Percentiles rank a stretch among this genome's conserved stretches.
phyloP scores from a whole-genome alignment of 2,329 filamentous ascomycete species.

The Clarireedia sp. region DNA sequence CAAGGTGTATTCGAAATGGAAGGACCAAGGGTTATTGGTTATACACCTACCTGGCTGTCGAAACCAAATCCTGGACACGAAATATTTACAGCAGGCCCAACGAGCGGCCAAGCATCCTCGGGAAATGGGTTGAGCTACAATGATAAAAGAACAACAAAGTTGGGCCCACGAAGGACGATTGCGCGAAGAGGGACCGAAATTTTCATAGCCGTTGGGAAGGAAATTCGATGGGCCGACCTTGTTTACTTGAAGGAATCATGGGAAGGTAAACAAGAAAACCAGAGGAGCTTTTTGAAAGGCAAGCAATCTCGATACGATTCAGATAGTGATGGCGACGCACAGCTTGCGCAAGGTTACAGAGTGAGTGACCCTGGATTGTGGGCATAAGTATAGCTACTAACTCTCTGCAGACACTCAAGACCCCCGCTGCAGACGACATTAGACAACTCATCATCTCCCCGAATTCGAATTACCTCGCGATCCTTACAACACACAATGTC shows the following conservation, averaged over 20 bases:
- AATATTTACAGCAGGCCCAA: slow-evolving; percentile 55
- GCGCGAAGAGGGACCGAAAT: slow-evolving; percentile 78
- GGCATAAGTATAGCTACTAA: slow-evolving; percentile 17
- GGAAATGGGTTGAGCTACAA: slow-evolving; percentile 16
- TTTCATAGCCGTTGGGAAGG: slow-evolving; percentile 80
- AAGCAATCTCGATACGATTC: slow-evolving; percentile 12
- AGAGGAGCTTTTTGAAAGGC: slow-evolving; percentile 14
- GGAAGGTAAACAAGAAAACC: slow-evolving; percentile 32
- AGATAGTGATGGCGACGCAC: slow-evolving; percentile 24
- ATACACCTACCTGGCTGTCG: slow-evolving; percentile 81
- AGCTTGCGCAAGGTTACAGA: slow-evolving; percentile 38
- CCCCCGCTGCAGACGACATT: slow-evolving; percentile 73
- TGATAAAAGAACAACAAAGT: slow-evolving; percentile 35
- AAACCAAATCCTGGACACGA: slow-evolving; percentile 68
- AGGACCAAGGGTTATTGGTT: slow-evolving; percentile 67
- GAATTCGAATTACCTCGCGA: slow-evolving; percentile 70
- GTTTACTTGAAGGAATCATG: slow-evolving; percentile 64
- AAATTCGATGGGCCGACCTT: slow-evolving; percentile 87
- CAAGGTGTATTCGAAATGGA: slow-evolving; percentile 45
- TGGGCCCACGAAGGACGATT: slow-evolving; percentile 57
- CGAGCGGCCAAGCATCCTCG: slow-evolving; percentile 18
- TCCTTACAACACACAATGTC: slow-evolving; percentile 79
- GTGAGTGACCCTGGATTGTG: slow-evolving; percentile 32
- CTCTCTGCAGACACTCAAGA: slow-evolving; percentile 60
- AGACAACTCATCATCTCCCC: slow-evolving; percentile 80